phyloP scores from a whole-genome alignment of 441 rosid genomes.

The Pelargonium myrrhifolium region DNA sequence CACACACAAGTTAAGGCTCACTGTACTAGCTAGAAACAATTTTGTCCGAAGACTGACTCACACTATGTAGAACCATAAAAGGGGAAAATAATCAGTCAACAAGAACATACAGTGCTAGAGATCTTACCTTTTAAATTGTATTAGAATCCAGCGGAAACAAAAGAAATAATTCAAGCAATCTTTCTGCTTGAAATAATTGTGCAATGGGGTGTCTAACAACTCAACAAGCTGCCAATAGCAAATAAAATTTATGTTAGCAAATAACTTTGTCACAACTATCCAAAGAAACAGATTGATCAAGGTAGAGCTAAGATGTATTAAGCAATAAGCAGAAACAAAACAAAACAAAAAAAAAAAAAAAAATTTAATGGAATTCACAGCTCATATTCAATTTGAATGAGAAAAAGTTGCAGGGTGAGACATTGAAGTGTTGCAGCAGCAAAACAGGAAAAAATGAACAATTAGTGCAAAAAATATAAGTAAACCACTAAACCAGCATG shows the following conservation, averaged over 20 bases:
- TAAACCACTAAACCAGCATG: not conserved
- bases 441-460: not conserved
- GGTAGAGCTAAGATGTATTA: slow-evolving; percentile 3
- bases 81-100: not conserved
- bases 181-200: slow-evolving; percentile 78
- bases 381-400: not conserved
- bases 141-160: slow-evolving; percentile 97
- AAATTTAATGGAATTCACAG: slow-evolving; percentile 3
- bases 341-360: no score
- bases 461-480: not conserved
- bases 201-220: slow-evolving; percentile 80
- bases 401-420: not conserved
- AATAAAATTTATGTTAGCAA: slow-evolving; percentile 14
- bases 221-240: slow-evolving; percentile 72
- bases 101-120: slow-evolving; percentile 2
- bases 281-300: slow-evolving; percentile 3
- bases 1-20: not conserved
- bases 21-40: not conserved
- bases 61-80: not conserved
- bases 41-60: not conserved
- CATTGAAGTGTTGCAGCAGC: not conserved
- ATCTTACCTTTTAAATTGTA: slow-evolving; percentile 87
- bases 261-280: slow-evolving; percentile 13
- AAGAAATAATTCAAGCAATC: slow-evolving; percentile 99
- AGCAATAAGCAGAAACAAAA: not conserved